phyloP scores from a whole-genome alignment of 148 eudicot genomes.

The Drosera capensis region DNA sequence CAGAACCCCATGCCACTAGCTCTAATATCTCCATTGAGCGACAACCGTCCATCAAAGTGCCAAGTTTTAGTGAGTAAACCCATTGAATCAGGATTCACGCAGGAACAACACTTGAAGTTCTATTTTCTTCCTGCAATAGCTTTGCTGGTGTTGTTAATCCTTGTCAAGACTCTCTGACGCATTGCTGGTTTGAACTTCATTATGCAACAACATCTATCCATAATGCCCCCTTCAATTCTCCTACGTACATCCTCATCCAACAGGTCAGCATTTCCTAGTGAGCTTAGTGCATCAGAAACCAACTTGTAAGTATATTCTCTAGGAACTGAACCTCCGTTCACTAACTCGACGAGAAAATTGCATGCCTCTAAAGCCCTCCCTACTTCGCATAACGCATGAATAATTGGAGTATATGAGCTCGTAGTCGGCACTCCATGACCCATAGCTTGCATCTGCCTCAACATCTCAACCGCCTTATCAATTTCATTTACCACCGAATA shows the following conservation, averaged over 20 bases:
- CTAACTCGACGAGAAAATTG: conserved; percentile 49
- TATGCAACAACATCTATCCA: conserved; percentile 31
- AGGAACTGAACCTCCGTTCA: conserved; percentile 50
- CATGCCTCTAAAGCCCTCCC: conserved; percentile 53
- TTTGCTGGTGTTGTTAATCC: no score
- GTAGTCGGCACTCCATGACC: conserved; percentile 36
- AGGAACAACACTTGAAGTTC: no score
- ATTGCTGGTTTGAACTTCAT: conserved; percentile 59
- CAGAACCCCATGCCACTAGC: no score
- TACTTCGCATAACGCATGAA: conserved; percentile 5
- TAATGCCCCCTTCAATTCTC: conserved; percentile 48
- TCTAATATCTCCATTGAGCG: no score
- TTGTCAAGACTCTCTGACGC: conserved; percentile 9
- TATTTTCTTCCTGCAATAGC: no score
- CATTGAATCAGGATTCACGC: no score
- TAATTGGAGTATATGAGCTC: neutral
- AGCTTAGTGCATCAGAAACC: conserved; percentile 26
- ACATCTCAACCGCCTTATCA: conserved; percentile 56
- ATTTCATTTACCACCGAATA: conserved; percentile 49
- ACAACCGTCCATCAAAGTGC: no score
- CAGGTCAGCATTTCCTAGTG: conserved; percentile 26
- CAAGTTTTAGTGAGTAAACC: no score
- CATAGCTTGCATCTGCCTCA: conserved; percentile 43
- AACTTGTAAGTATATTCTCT: conserved; percentile 70
- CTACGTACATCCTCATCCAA: conserved; percentile 23